Evolutionary conservation across 352 stramenopile species (phyloP), one percentile per base, ranked within the genome.

Genomic region (Globisporangium takayamanum): DNA sequence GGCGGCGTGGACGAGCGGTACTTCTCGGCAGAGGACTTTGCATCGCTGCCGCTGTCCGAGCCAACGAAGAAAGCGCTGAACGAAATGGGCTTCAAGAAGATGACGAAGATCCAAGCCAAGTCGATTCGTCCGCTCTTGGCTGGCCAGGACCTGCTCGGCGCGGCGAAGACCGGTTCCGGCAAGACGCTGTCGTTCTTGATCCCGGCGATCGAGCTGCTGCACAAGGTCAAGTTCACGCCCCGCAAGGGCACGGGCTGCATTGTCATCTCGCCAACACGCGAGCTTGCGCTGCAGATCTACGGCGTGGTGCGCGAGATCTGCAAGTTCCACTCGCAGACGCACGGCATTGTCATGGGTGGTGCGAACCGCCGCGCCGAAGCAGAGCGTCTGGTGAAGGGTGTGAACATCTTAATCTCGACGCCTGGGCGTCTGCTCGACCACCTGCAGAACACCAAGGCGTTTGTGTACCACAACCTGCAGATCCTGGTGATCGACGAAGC

Each of bases 151-250:
- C 65, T 99, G 42, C 89, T 99, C 50, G 97, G 94, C 59, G 92
- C 96, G 4, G 97, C 97, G 58, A 98, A 99, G 77, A 99, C 97
- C 0, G 97, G 97, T 49, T 97, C 84, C 14, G 97, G 97, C 58
- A 99, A 99, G 70, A 99, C 97, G 51, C 76, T 99, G 18, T 97
- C 97, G 45, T 99, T 99, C 73, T 68, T 99, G 1, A 91, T 99
- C 56, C 97, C 97, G n/a, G 89, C 94, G 15, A 69, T 99, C 16
- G 97, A 99, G 74, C 70, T 99, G 39, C 83, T 99, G 39, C 79
- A 93, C 74, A 97, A 98, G 72, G 88, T 98, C 53, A 97, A 97
- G 68, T 99, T 98, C 69, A 96, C 90, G 30, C 76, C 85, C 25
- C 81, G 96, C 52, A 98, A 98, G 68, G 97, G 97, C 45, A 99